Conservation (phyloP, 1,284 basidiomycete species). For the Entoloma clypeatum region DNA sequence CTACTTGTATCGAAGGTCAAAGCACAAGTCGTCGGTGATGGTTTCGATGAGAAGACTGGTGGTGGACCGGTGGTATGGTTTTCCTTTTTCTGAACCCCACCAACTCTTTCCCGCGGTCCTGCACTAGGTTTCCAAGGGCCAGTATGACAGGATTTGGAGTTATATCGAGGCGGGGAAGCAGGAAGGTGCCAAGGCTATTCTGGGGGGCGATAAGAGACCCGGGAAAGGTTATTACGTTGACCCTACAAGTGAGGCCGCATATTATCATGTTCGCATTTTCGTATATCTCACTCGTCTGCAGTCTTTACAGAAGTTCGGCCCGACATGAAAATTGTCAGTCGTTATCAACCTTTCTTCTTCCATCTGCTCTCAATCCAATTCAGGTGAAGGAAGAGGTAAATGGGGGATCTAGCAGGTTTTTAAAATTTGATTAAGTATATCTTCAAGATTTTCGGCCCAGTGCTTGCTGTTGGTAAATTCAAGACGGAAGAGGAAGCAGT, state of each 20-base stretch:
- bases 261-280: neutral
- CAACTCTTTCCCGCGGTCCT: conserved; percentile 6
- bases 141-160: conserved; percentile 85
- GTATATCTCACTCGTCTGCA: conserved; percentile 25
- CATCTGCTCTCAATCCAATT: conserved; percentile 1
- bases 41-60: conserved; percentile 68
- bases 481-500: conserved; percentile 78
- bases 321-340: conserved; percentile 72
- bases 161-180: conserved; percentile 87
- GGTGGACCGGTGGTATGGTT: conserved; percentile 73
- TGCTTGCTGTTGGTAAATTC: conserved; percentile 75
- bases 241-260: conserved; percentile 54
- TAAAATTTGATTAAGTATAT: conserved; percentile 1
- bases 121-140: conserved; percentile 70
- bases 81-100: conserved; percentile 6
- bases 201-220: conserved; percentile 74
- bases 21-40: conserved; percentile 73
- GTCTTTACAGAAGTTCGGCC: conserved; percentile 72
- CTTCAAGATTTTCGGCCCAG: conserved; percentile 83
- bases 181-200: conserved; percentile 76
- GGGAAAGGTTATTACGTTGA: conserved; percentile 74
- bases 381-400: conserved; percentile 73
- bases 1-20: conserved; percentile 68
- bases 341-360: conserved; percentile 5
- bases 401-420: neutral